Conservation (phyloP, 2,329 filamentous ascomycete species). For the Fusarium sp. region DNA sequence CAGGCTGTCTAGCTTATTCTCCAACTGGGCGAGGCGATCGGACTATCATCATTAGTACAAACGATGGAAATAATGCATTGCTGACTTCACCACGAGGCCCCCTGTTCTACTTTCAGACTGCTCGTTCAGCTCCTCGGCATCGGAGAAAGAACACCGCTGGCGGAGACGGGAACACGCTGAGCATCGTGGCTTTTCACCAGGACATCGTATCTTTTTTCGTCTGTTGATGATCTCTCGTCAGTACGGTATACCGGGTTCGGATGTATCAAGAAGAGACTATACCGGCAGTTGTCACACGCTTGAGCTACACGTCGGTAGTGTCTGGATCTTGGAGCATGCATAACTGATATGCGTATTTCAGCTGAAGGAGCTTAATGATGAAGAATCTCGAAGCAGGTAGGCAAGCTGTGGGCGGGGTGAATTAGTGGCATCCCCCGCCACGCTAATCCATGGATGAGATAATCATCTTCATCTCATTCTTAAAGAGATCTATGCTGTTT, state of each 20-base stretch:
- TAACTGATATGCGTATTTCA: not conserved
- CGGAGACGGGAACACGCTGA: slow-evolving; percentile 27
- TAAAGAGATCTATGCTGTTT: too few relatives aligned
- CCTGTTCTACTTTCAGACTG: not conserved
- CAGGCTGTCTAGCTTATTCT: slow-evolving; percentile 29
- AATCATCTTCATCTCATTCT: too few relatives aligned
- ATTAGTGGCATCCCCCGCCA: too few relatives aligned
- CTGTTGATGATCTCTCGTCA: not conserved
- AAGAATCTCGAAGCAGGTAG: too few relatives aligned
- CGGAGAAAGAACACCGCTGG: slow-evolving; percentile 15
- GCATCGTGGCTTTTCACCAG: slow-evolving; percentile 27
- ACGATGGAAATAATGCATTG: fast-evolving
- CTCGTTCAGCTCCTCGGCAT: not conserved
- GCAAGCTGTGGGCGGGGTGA: not conserved
- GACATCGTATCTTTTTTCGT: slow-evolving; percentile 34
- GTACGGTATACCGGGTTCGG: too few relatives aligned
- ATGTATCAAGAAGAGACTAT: not conserved
- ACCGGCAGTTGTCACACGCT: slow-evolving; percentile 32
- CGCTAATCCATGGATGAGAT: too few relatives aligned
- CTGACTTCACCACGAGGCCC: not conserved
- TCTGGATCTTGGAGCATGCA: slow-evolving; percentile 20
- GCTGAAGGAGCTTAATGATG: too few relatives aligned
- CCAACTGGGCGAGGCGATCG: slow-evolving; percentile 21
- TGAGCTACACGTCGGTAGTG: slow-evolving; percentile 27
- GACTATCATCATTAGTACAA: slow-evolving; percentile 6